These are phyloP conservation scores for Tricholoma hemisulphureum DNA, from an alignment of 768 basidiomycete genomes.

Conservation along the genomic window DNA sequence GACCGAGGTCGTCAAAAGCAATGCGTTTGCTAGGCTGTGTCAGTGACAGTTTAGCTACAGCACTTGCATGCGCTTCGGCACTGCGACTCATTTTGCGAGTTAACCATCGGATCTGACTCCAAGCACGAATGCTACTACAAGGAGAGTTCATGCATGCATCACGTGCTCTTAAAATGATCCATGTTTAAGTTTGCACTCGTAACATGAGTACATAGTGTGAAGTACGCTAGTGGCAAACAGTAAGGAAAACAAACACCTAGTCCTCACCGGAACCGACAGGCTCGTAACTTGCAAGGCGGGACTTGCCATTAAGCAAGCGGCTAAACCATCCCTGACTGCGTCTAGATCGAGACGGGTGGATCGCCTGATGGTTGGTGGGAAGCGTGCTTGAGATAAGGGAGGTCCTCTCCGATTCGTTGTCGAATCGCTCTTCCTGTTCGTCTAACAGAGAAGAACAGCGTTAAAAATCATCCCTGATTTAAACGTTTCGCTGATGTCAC, in stretches of 20 bases:
- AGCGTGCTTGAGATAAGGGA: constrained; percentile 46
- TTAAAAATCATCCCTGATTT: not conserved
- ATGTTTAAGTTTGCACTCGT: no score
- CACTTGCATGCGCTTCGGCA: constrained; percentile 18
- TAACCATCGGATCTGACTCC: constrained; percentile 13
- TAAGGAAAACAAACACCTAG: constrained; percentile 1
- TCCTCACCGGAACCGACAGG: constrained; percentile 21
- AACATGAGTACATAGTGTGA: no score
- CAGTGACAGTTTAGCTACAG: not conserved
- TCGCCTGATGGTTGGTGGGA: constrained; percentile 38
- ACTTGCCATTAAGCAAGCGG: constrained; percentile 44
- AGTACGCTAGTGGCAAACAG: no score
- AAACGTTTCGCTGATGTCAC: constrained; percentile 35
- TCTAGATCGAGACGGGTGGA: constrained; percentile 25
- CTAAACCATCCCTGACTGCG: constrained; percentile 45
- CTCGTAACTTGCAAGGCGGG: constrained; percentile 27
- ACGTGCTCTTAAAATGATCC: no score
- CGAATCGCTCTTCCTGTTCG: constrained; percentile 56
- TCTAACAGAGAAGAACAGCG: constrained; percentile 11
- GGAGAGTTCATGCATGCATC: constrained; percentile 26
- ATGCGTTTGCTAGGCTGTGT: not conserved
- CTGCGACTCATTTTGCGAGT: constrained; percentile 19
- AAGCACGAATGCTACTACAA: constrained; percentile 11
- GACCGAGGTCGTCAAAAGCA: constrained; percentile 53
- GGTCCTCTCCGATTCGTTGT: constrained; percentile 62